Evolutionary conservation across 176 grass and related monocot species (phyloP).

Genomic region (Cenchrus purpureus): DNA sequence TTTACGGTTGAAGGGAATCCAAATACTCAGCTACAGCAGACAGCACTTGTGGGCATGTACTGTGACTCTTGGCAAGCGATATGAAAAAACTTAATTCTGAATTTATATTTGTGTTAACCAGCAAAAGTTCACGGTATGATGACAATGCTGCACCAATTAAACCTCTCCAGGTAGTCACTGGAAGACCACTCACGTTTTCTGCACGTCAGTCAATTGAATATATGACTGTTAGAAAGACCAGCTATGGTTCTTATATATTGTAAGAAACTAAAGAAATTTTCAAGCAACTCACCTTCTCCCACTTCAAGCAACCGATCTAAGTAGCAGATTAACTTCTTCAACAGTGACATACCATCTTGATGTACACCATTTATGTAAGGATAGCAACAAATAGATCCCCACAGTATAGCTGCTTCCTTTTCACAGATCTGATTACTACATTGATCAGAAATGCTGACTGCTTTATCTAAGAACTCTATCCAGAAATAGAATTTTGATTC

Average conservation of each 20-base stretch:
- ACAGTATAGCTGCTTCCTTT: constrained; percentile 73
- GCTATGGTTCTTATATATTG: background rate
- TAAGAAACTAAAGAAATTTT: constrained; percentile 31
- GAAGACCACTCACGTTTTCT: constrained; percentile 60
- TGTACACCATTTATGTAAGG: constrained; percentile 54
- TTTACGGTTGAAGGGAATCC: constrained; percentile 67
- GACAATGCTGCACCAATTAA: constrained; percentile 74
- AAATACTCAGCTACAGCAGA: constrained; percentile 83
- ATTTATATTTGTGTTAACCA: constrained; percentile 34
- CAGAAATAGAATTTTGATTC: constrained; percentile 60
- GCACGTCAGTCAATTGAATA: constrained; percentile 24
- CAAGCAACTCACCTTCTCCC: constrained; percentile 65
- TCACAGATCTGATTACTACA: constrained; percentile 52
- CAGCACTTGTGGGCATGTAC: constrained; percentile 66
- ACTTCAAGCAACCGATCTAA: constrained; percentile 58
- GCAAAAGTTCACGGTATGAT: constrained; percentile 65
- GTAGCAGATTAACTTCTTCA: constrained; percentile 74
- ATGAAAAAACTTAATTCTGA: constrained; percentile 63
- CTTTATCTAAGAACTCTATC: constrained; percentile 55
- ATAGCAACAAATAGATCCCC: constrained; percentile 78
- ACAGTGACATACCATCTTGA: constrained; percentile 45
- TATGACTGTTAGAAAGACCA: constrained; percentile 9
- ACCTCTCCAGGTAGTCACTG: constrained; percentile 76
- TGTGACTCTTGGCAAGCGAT: constrained; percentile 76
- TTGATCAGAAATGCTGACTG: constrained; percentile 21